Conservation (phyloP, 345 rosid genomes). For the Eucalyptus pauciflora region DNA sequence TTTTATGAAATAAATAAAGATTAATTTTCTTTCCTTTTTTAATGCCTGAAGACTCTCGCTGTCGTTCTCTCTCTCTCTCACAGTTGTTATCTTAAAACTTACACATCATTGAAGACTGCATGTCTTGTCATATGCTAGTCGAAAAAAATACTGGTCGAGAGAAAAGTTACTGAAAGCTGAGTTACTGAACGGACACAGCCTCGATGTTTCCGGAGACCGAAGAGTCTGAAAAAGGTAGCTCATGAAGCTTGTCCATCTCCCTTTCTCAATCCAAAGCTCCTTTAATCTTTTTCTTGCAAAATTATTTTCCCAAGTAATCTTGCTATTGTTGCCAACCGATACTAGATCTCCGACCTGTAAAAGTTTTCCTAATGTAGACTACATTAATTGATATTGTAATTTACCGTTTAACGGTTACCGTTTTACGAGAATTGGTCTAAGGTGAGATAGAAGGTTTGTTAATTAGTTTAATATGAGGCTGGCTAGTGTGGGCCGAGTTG, state of each 20-base stretch:
- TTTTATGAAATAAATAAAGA: too few species aligned
- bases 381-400: too few species aligned
- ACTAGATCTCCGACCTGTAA: background rate
- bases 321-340: background rate
- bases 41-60: too few species aligned
- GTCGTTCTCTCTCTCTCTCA: too few species aligned
- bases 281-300: background rate
- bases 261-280: background rate
- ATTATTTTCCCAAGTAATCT: background rate
- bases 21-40: too few species aligned
- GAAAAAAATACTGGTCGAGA: accelerated
- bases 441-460: too few species aligned
- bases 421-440: too few species aligned
- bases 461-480: too few species aligned
- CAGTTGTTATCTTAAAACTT: too few species aligned
- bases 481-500: too few species aligned
- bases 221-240: background rate
- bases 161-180: background rate
- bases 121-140: background rate
- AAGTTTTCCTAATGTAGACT: too few species aligned
- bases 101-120: background rate
- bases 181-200: background rate
- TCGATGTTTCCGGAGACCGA: background rate
- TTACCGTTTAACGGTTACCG: too few species aligned
- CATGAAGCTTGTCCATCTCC: background rate